These are phyloP conservation scores for Phoma sp. DNA, from an alignment of 2,329 filamentous ascomycete genomes.

Conservation along the genomic window DNA sequence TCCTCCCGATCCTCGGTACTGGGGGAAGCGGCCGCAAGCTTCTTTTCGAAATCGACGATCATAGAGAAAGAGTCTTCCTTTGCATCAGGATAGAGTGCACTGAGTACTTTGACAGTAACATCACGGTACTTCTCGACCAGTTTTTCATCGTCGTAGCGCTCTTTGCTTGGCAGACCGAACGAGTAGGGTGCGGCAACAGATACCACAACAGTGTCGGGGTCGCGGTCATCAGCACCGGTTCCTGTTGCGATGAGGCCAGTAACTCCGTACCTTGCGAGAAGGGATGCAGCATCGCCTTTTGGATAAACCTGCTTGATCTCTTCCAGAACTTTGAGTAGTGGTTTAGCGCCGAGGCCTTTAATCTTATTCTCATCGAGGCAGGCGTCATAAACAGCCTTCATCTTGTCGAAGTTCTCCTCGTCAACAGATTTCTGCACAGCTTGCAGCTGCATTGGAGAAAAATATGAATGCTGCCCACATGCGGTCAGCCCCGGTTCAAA, in stretches of 20 bases:
- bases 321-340: constrained; percentile 64
- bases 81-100: constrained; percentile 30
- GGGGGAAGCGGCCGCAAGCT: constrained; percentile 66
- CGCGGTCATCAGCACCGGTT: constrained; percentile 57
- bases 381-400: constrained; percentile 69
- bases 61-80: constrained; percentile 47
- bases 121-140: constrained; percentile 41
- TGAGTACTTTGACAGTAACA: constrained; percentile 33
- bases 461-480: constrained; percentile 56
- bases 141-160: constrained; percentile 44
- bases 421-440: constrained; percentile 56
- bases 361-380: constrained; percentile 70
- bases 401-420: constrained; percentile 69
- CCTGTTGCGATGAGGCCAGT: constrained; percentile 36
- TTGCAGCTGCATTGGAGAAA: constrained; percentile 51
- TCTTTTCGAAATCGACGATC: constrained; percentile 63
- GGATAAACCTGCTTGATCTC: constrained; percentile 51
- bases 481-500: neutral
- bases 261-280: constrained; percentile 58
- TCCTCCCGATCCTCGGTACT: constrained; percentile 66
- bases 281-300: constrained; percentile 53
- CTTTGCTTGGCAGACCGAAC: constrained; percentile 52
- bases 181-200: constrained; percentile 59
- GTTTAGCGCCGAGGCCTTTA: constrained; percentile 62
- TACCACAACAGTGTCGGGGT: constrained; percentile 62